Evolutionary conservation across 352 stramenopile species (phyloP).

Genomic region (Globisporangium lucens): DNA sequence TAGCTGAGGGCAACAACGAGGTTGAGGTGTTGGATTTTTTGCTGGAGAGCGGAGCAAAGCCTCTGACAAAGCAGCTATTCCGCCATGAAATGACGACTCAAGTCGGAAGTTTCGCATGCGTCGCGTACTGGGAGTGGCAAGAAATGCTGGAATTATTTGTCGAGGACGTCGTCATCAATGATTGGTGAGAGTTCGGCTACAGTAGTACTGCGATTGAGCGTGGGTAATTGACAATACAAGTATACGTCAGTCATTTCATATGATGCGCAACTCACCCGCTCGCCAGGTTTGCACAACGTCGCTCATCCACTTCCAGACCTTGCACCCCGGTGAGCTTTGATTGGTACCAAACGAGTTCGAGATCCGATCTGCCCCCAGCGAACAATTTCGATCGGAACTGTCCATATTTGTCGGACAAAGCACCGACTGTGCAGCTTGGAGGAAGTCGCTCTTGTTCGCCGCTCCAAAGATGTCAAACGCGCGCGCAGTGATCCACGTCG

Average conservation of each 20-base stretch:
- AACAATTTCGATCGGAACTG: constrained; percentile 43
- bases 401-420: constrained; percentile 58
- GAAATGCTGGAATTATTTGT: too few species aligned
- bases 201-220: too few species aligned
- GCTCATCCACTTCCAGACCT: constrained; percentile 54
- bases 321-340: constrained; percentile 34
- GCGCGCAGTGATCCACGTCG: constrained; percentile 67
- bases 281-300: constrained; percentile 56
- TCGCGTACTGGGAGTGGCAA: background rate
- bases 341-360: constrained; percentile 69
- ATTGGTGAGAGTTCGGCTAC: too few species aligned
- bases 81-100: background rate
- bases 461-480: constrained; percentile 61
- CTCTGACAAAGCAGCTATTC: background rate
- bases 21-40: background rate
- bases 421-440: constrained; percentile 64
- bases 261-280: too few species aligned
- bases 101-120: background rate
- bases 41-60: background rate
- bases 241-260: too few species aligned
- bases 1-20: background rate
- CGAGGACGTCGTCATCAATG: background rate
- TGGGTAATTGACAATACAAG: constrained; percentile 16
- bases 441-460: constrained; percentile 66
- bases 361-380: constrained; percentile 56